Evolutionary conservation across 2,329 filamentous ascomycete species (phyloP), one percentile per base, ranked within the genome.

Genomic region (Emmonsia crescens): DNA sequence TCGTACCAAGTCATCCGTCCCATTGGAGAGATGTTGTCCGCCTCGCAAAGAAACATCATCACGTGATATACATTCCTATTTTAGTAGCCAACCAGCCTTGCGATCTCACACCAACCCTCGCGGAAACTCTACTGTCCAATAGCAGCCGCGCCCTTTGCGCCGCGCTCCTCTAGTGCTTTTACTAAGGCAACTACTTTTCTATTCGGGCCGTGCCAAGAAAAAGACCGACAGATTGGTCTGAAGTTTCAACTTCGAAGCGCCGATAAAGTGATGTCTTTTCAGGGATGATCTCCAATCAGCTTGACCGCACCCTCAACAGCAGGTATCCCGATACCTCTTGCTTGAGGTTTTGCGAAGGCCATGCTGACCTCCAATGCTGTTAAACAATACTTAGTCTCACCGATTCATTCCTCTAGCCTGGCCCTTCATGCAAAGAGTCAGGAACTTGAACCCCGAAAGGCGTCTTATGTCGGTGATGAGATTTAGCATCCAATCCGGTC

Each of bases 401-500:
- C 55, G 55, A 46, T 57, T 31, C 8, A 2, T 31, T 46, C 40
- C 55, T 44, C 36, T 27, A 27, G 21, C 36, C 33, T 57, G n/a
- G 54, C 5, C 29, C 24, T 57, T 40, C 55, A 46, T 57, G 55
- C 55, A 46, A 31, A 44, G 33, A 21, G 31, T 14, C 21, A 36
- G 31, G 51, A 54, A 54, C 29, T 54, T 21, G 24, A 21, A 40
- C 21, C 33, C 27, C 19, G n/a, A 14, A 40, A 55, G 27, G 33
- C n/a, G 16, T 16, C n/a, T 27, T 57, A 57, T 57, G 55, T 46
- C 8, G 21, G 55, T 57, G 55, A 57, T 46, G 38, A 40, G 24
- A 57, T 57, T 57, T 57, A 57, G 24, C 38, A 57, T 57, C 55
- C 55, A 57, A 44, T 57, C 55, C 55, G 27, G 40, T 46, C 6